A percentile compares a stretch with the other conserved stretches of the same genome.
Conservation (phyloP, 768 basidiomycete species). For the Chalciporus chontae region DNA sequence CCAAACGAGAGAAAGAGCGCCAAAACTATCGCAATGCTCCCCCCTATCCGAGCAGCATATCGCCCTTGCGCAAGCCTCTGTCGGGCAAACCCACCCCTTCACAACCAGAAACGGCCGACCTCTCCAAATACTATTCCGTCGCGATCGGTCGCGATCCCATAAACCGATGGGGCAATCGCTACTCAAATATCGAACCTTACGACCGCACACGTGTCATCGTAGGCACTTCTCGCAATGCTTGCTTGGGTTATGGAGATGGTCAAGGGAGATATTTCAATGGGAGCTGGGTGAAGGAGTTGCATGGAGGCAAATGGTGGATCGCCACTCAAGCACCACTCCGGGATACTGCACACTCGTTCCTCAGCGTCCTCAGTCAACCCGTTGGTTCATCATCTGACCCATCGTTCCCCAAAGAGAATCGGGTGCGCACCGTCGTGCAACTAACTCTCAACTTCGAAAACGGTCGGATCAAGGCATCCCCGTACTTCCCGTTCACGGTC, state of each 20-base stretch:
- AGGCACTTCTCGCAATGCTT: conserved; percentile 21
- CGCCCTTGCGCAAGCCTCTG: conserved; percentile 3
- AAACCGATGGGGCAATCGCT: conserved; percentile 60
- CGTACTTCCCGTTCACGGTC: conserved; percentile 65
- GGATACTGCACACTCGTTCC: conserved; percentile 68
- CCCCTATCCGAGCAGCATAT: conserved; percentile 8
- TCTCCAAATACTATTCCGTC: conserved; percentile 52
- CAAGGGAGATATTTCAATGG: conserved; percentile 72
- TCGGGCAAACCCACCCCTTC: conserved; percentile 5
- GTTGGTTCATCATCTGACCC: conserved; percentile 32
- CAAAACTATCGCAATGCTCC: conserved; percentile 26
- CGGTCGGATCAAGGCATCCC: conserved; percentile 68
- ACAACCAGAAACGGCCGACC: conserved; percentile 17
- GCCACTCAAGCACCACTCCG: conserved; percentile 80
- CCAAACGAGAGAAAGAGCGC: conserved; percentile 37
- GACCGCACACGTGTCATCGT: conserved; percentile 76
- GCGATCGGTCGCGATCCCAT: conserved; percentile 42
- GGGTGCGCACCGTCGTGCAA: conserved; percentile 75
- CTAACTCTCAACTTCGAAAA: conserved; percentile 71
- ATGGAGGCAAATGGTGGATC: conserved; percentile 78
- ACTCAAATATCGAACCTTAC: conserved; percentile 71
- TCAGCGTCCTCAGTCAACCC: conserved; percentile 62
- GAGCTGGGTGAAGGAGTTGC: conserved; percentile 76
- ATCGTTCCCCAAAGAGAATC: conserved; percentile 33
- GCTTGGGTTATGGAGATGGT: conserved; percentile 20